These are phyloP conservation scores for Fusarium continuum DNA, from an alignment of 2,329 filamentous ascomycete genomes.

Conservation along the genomic window DNA sequence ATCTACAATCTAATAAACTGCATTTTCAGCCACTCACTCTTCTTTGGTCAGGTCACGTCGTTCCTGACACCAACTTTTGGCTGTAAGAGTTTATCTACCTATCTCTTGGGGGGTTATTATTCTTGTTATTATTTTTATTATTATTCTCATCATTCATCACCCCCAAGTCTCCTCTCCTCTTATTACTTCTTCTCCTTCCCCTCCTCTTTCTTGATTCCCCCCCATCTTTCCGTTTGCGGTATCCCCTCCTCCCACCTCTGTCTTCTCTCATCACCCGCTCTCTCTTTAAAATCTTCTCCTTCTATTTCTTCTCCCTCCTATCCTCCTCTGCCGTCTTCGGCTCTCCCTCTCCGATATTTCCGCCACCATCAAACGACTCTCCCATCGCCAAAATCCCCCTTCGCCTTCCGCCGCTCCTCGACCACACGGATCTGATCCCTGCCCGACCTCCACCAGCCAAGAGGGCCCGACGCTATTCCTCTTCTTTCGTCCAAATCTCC, in stretches of 20 bases:
- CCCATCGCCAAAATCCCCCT: constrained; percentile 21
- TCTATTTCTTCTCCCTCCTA: background rate
- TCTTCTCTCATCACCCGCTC: background rate
- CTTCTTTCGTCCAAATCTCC: constrained; percentile 35
- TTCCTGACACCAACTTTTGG: constrained; percentile 8
- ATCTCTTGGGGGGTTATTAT: background rate
- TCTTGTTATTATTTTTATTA: background rate
- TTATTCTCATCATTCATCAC: background rate
- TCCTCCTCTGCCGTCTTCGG: background rate
- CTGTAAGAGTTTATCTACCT: constrained; percentile 9
- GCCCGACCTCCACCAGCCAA: constrained; percentile 36
- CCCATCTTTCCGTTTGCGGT: constrained; percentile 23
- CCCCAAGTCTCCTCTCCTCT: constrained; percentile 4
- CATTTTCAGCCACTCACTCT: background rate
- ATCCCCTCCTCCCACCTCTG: constrained; percentile 1
- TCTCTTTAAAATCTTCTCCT: background rate
- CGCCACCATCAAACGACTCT: constrained; percentile 22
- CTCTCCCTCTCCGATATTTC: constrained; percentile 15
- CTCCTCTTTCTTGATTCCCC: constrained; percentile 11
- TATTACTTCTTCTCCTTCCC: constrained; percentile 1
- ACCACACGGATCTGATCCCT: constrained; percentile 35
- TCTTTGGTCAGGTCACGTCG: constrained; percentile 2
- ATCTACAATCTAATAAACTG: no score
- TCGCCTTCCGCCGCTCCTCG: constrained; percentile 32
- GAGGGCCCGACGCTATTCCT: constrained; percentile 35